Base-by-base conservation (phyloP, 768 basidiomycete species). In the Leccinum obscurum region DNA sequence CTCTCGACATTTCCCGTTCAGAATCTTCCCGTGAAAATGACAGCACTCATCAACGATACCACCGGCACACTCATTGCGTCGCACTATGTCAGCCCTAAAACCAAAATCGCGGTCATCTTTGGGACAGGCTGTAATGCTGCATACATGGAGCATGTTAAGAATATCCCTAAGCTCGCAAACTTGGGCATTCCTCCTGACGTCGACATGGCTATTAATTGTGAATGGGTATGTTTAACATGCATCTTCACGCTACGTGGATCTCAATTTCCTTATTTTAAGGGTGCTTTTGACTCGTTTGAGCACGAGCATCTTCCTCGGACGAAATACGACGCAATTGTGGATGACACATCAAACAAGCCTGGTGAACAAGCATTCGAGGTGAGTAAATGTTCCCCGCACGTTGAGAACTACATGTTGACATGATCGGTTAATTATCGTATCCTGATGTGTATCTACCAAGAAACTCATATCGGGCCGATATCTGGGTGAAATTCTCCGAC, bases 121-220 rank as follows among this genome's bases (percentile, higher is more conserved):
- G 97, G 97, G 41, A 99, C 97, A 7, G 97, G 97, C 0, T 98
- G 95, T 72, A 98, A 98, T 72, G 96, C 96, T 0, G 96, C 96
- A 6, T 98, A 98, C 71, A 95, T 97, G 93, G 96, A 99, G 72
- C 85, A 87, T 59, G 84, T 93, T 15, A 82, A 79, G 46, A 85
- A 89, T 66, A 95, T 98, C 53, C 84, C 90, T 44, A 99, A 99
- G 81, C 85, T 98, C 63, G 80, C 83, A 52, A 64, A 85, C 55
- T 75, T 95, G n/a, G 88, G 87, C 1, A 80, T 95, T 63, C 84
- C 87, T 39, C 78, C 75, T 3, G 75, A 79, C 14, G 82, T 78
- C 28, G 81, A 89, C 56, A 97, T 99, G 85, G 96, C 88, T 6
- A 98, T 99, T 72, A 98, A 98, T 74, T 96, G 96, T 77, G 93